These are phyloP conservation scores for Phycomyces blakesleeanus DNA, from an alignment of 192 early-diverging fungal species.

Conservation along the genomic window DNA sequence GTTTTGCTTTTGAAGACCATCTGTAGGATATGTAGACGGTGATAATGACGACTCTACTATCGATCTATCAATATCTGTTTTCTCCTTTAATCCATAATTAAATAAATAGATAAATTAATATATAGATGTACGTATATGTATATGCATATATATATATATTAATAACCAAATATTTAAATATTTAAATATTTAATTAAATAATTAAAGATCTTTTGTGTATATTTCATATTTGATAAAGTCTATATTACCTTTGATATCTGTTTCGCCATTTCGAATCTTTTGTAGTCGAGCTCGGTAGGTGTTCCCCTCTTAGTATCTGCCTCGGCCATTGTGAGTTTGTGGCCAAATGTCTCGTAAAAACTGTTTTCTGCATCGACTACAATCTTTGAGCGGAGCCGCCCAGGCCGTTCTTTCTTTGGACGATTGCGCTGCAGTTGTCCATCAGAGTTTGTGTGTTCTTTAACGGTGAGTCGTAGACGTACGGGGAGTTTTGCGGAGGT, in stretches of 20 bases:
- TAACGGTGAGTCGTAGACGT: no score
- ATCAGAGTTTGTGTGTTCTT: no score
- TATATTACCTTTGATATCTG: slow-evolving; percentile 34
- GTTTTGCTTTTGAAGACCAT: neutral
- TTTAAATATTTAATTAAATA: neutral
- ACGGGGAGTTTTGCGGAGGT: no score
- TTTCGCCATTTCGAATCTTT: slow-evolving; percentile 49
- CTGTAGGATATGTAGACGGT: no score
- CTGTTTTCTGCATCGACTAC: slow-evolving; percentile 7
- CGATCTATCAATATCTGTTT: neutral
- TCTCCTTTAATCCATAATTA: no score
- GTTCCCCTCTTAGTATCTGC: slow-evolving; percentile 50
- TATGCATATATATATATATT: no score
- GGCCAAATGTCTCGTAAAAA: slow-evolving; percentile 40
- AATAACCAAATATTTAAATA: no score
- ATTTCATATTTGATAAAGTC: neutral
- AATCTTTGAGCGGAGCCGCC: no score
- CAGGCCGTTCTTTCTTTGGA: no score
- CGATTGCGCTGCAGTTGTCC: no score
- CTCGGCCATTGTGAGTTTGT: slow-evolving; percentile 47
- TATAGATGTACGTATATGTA: no score
- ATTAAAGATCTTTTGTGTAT: neutral
- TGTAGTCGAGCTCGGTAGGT: slow-evolving; percentile 50
- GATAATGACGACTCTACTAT: neutral
- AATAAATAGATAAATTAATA: no score